These are phyloP conservation scores for Blastocystis sp. DNA, from an alignment of 352 stramenopile genomes.

Conservation along the genomic window DNA sequence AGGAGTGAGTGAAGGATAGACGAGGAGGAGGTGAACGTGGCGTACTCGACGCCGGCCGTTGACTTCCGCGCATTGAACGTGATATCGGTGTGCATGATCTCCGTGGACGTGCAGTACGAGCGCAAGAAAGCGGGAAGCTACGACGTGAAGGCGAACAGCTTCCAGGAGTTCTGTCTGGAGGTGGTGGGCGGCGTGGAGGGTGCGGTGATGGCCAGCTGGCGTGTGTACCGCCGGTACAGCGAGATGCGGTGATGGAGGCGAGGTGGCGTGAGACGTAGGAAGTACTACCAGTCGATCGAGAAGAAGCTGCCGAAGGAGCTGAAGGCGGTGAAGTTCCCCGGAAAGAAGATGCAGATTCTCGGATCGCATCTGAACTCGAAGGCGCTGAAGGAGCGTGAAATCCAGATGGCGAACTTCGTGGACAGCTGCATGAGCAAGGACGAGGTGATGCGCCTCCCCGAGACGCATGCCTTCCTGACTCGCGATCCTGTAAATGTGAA, in stretches of 20 bases:
- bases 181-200: not conserved
- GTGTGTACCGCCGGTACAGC: constrained; percentile 26
- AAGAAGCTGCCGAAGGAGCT: constrained; percentile 15
- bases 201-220: not conserved
- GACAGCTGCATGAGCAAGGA: not conserved
- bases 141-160: not conserved
- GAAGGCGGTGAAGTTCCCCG: constrained; percentile 15
- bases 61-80: not conserved
- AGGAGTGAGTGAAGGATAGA: not conserved
- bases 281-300: constrained; percentile 50
- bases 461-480: constrained; percentile 14
- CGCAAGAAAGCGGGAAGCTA: not conserved
- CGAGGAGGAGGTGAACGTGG: constrained; percentile 12
- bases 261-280: constrained; percentile 17
- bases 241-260: constrained; percentile 16
- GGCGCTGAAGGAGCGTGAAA: constrained; percentile 28
- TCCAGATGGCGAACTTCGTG: constrained; percentile 11
- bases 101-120: constrained; percentile 7
- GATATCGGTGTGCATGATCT: not conserved
- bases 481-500: constrained; percentile 46
- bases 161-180: constrained; percentile 37
- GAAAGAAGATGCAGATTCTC: not conserved
- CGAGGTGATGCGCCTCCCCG: not conserved
- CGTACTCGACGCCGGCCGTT: not conserved
- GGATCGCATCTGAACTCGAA: constrained; percentile 19